Evolutionary conservation across 2,329 filamentous ascomycete genomes (phyloP).

Genomic region (Pseudogymnoascus sp.): DNA sequence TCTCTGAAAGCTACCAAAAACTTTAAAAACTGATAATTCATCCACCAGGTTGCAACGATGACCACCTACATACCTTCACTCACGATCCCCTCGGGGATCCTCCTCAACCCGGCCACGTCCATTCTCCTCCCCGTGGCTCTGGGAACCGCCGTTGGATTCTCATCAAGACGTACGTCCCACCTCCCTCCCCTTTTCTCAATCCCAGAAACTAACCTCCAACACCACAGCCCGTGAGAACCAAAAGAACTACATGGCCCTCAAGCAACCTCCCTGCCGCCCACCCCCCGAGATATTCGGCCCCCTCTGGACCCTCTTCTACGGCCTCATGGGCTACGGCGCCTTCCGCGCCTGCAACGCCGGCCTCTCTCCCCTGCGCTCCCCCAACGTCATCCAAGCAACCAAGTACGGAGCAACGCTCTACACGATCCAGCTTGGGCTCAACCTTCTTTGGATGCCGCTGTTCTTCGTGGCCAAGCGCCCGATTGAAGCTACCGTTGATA

Average conservation of each 20-base stretch:
- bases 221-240: constrained; percentile 47
- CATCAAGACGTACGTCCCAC: constrained; percentile 50
- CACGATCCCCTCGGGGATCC: constrained; percentile 63
- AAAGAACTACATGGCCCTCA: constrained; percentile 55
- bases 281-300: constrained; percentile 56
- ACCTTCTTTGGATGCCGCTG: constrained; percentile 84
- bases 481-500: constrained; percentile 65
- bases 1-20: background rate
- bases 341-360: constrained; percentile 65
- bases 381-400: constrained; percentile 48
- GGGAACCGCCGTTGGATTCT: constrained; percentile 66
- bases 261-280: constrained; percentile 58
- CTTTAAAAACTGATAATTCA: background rate
- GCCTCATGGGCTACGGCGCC: constrained; percentile 80
- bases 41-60: constrained; percentile 43
- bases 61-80: constrained; percentile 72
- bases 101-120: constrained; percentile 63
- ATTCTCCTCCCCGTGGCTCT: constrained; percentile 68
- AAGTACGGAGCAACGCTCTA: constrained; percentile 71
- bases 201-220: background rate
- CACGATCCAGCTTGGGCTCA: constrained; percentile 75
- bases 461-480: constrained; percentile 77
- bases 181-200: constrained; percentile 6
- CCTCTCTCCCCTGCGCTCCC: constrained; percentile 46
- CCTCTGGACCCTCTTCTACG: constrained; percentile 60